Evolutionary conservation across 2,329 filamentous ascomycete species (phyloP).

Genomic region (Cladophialophora chaetospira): DNA sequence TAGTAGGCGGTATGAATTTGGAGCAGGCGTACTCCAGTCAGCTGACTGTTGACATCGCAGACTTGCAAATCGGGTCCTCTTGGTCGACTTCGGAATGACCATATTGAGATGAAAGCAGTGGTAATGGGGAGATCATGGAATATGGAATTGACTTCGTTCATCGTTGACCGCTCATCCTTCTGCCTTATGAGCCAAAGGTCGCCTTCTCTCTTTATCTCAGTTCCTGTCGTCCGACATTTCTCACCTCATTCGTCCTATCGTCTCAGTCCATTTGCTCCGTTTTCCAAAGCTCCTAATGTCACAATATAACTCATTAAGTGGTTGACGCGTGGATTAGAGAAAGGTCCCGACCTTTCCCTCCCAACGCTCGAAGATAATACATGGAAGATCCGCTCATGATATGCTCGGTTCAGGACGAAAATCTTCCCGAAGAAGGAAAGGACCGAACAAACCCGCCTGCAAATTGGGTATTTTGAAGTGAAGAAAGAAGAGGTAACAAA

Average conservation of each 20-base stretch:
- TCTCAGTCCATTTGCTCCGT: slow-evolving; percentile 7
- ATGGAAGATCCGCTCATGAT: slow-evolving; percentile 11
- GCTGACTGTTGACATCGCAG: too few relatives aligned
- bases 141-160: background rate
- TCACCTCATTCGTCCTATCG: slow-evolving; percentile 2
- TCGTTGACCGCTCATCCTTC: slow-evolving; percentile 2
- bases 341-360: slow-evolving; percentile 5
- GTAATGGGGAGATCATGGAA: background rate
- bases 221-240: background rate
- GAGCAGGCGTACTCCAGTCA: too few relatives aligned
- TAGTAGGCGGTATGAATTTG: background rate
- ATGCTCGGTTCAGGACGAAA: background rate
- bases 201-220: background rate
- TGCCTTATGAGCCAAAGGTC: background rate
- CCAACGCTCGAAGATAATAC: slow-evolving; percentile 9
- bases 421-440: slow-evolving; percentile 5
- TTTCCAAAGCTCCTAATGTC: slow-evolving; percentile 1
- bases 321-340: slow-evolving; percentile 5
- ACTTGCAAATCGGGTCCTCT: too few relatives aligned
- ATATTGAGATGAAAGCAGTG: background rate
- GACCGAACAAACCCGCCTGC: slow-evolving; percentile 7
- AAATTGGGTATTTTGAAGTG: slow-evolving; percentile 21
- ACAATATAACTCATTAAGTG: slow-evolving; percentile 17
- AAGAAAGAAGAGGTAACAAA: slow-evolving; percentile 1
- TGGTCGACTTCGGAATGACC: too few relatives aligned